Conservation (phyloP, 306 rosid genomes). For the Cucurbita ficifolia region DNA sequence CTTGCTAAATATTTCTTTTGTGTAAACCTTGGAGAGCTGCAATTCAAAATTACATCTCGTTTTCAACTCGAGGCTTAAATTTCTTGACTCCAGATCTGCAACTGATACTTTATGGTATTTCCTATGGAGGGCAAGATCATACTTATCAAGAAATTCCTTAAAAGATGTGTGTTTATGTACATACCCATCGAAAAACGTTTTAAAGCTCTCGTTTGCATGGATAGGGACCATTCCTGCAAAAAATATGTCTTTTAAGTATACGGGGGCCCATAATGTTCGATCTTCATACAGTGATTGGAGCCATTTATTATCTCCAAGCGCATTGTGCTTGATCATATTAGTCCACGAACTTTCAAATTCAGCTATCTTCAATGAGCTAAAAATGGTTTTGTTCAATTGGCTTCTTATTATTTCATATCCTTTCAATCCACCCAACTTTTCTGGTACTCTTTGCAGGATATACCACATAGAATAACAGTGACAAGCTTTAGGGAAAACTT, state of each 20-base stretch:
- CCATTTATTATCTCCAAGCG: constrained; percentile 51
- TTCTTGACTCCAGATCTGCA: constrained; percentile 42
- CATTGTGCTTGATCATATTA: constrained; percentile 36
- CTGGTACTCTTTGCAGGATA: constrained; percentile 54
- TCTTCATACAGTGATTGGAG: constrained; percentile 43
- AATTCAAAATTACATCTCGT: constrained; percentile 42
- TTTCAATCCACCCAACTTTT: constrained; percentile 70
- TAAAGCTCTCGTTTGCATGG: constrained; percentile 24
- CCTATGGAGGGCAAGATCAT: constrained; percentile 59
- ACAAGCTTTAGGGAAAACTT: constrained; percentile 45
- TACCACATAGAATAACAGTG: constrained; percentile 56
- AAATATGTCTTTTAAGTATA: constrained; percentile 50
- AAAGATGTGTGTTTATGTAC: constrained; percentile 65
- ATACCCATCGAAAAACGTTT: constrained; percentile 55
- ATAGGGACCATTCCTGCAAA: constrained; percentile 54
- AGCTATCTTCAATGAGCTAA: constrained; percentile 42
- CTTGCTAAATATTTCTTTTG: constrained; percentile 39
- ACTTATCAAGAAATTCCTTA: constrained; percentile 65
- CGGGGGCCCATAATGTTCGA: constrained; percentile 52
- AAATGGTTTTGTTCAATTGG: constrained; percentile 36
- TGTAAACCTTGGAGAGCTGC: constrained; percentile 50
- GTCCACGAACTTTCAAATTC: constrained; percentile 66
- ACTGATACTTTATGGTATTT: constrained; percentile 44
- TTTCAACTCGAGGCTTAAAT: constrained; percentile 24
- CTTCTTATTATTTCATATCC: constrained; percentile 47